phyloP scores from a whole-genome alignment of 73 alveolate species.

The Paramecium caudatum region DNA sequence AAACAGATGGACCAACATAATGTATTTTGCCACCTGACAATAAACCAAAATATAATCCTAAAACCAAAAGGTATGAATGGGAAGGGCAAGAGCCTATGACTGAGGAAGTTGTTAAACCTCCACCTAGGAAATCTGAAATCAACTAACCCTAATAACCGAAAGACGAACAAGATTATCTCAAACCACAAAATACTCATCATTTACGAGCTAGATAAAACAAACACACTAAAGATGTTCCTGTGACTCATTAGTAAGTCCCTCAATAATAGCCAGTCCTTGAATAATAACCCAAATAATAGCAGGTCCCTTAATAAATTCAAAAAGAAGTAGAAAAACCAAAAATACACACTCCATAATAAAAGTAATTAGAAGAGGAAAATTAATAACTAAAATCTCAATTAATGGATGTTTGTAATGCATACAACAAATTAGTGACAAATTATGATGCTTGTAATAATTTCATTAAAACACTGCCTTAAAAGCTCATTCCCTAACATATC shows the following conservation, averaged over 20 bases:
- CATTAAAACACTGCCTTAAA: conserved; percentile 22
- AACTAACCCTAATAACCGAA: no score
- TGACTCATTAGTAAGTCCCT: no score
- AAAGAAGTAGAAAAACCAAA: neutral
- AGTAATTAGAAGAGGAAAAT: neutral
- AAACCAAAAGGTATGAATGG: conserved; percentile 21
- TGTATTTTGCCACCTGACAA: conserved; percentile 1
- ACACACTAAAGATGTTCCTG: no score
- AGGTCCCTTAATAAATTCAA: neutral
- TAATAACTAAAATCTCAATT: conserved; percentile 1
- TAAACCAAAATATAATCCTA: neutral
- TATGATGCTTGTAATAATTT: conserved; percentile 24
- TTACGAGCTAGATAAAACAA: no score
- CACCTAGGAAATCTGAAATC: no score
- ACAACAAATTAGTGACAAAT: neutral
- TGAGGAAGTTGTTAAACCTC: no score
- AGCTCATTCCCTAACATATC: neutral
- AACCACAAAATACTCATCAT: no score
- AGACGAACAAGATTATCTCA: no score
- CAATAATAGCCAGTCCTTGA: no score
- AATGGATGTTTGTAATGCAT: neutral
- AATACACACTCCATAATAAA: neutral
- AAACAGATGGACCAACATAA: conserved; percentile 20
- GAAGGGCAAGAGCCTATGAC: neutral
- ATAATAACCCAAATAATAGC: no score